phyloP scores from a whole-genome alignment of 2,329 filamentous ascomycete genomes.

The Sporothrix humicola region DNA sequence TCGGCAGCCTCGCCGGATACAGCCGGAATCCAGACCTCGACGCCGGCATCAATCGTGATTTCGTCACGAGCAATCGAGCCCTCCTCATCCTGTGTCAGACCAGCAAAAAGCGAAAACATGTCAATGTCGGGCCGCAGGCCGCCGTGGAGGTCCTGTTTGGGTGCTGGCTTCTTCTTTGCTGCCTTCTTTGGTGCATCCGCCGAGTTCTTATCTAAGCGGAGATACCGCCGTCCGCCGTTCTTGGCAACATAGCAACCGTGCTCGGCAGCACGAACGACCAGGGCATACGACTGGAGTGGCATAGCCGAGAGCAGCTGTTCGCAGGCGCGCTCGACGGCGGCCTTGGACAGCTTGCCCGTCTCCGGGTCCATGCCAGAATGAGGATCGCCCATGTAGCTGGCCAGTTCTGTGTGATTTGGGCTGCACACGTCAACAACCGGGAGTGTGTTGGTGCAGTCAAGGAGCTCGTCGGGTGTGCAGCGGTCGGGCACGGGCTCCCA shows the following conservation, averaged over 20 bases:
- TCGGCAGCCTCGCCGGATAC: conserved; percentile 58
- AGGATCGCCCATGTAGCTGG: conserved; percentile 75
- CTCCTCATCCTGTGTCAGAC: conserved; percentile 59
- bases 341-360: conserved; percentile 59
- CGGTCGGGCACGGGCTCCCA: conserved; percentile 96
- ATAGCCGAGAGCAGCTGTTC: conserved; percentile 68
- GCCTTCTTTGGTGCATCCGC: conserved; percentile 35
- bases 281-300: conserved; percentile 67
- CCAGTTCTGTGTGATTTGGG: conserved; percentile 91
- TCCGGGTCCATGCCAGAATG: conserved; percentile 59
- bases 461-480: conserved; percentile 72
- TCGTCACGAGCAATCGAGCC: conserved; percentile 62
- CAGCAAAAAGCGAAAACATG: conserved; percentile 67
- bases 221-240: conserved; percentile 56
- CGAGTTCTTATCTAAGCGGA: conserved; percentile 43
- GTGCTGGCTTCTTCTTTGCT: conserved; percentile 36
- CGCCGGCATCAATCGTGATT: conserved; percentile 66
- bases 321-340: conserved; percentile 62
- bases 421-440: conserved; percentile 67
- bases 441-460: conserved; percentile 68
- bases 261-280: conserved; percentile 74
- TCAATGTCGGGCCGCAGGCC: conserved; percentile 65
- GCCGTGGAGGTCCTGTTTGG: conserved; percentile 56
- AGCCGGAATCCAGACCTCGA: conserved; percentile 78
- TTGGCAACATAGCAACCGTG: conserved; percentile 71